Evolutionary conservation across 495 filamentous ascomycete genomes (phyloP).

Genomic region (Neurospora sublineolata): DNA sequence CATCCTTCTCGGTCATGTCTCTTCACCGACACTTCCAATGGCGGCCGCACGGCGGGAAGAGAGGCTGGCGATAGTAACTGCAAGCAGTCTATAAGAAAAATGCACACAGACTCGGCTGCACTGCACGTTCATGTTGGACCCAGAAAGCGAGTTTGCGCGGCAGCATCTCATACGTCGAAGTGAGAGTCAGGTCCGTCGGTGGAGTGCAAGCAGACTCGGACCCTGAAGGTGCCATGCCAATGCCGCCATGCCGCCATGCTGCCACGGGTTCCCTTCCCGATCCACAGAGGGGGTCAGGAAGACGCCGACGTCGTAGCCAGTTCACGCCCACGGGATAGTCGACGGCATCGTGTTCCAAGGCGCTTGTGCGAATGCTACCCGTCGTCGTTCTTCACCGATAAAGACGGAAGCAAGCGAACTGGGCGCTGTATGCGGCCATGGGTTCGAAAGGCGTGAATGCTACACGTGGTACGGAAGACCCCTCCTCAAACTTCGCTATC

Average conservation of each 20-base stretch:
- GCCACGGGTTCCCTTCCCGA: not conserved
- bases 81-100: not conserved
- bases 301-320: not conserved
- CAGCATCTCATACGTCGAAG: slow-evolving; percentile 18
- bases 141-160: slow-evolving; percentile 8
- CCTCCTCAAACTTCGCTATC: not conserved
- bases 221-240: not conserved
- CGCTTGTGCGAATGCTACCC: not conserved
- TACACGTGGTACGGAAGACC: not conserved
- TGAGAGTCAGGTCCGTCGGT: not conserved
- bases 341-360: not conserved
- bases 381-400: not conserved
- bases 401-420: not conserved
- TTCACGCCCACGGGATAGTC: not conserved
- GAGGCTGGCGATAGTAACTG: not conserved
- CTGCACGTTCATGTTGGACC: not conserved
- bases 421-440: not conserved
- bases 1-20: slow-evolving; percentile 1
- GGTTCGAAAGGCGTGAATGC: not conserved
- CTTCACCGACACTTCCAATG: slow-evolving; percentile 22
- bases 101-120: not conserved
- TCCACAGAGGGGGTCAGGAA: not conserved
- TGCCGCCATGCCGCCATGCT: not conserved
- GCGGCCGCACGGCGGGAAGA: not conserved
- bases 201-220: not conserved